A percentile compares a stretch with the other conserved stretches of the same genome.
These are phyloP conservation scores for Lolium perenne DNA, from an alignment of 176 grass and related monocot species.

Conservation along the genomic window DNA sequence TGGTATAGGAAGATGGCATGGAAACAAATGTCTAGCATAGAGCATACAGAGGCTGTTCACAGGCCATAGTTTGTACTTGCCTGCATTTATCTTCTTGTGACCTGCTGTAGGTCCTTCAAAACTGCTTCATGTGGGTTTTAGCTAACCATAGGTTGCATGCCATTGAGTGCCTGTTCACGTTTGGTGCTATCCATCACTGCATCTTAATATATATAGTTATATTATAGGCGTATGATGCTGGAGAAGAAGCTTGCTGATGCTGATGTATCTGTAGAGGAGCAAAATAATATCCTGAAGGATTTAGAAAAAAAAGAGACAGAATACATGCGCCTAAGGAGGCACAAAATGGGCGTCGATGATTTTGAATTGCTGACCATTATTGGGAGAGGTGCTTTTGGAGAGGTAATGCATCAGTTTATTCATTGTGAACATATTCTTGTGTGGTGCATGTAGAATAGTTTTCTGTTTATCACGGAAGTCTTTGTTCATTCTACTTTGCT, in stretches of 20 bases:
- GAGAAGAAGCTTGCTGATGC: slow-evolving; percentile 82
- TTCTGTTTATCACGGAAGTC: background rate
- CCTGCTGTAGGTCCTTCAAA: background rate
- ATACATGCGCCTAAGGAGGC: slow-evolving; percentile 71
- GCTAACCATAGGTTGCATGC: slow-evolving; percentile 1
- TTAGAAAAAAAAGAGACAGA: slow-evolving; percentile 77
- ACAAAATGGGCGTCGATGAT: slow-evolving; percentile 86
- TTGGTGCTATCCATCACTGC: slow-evolving; percentile 23
- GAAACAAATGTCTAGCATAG: slow-evolving; percentile 7
- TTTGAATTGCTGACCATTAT: slow-evolving; percentile 85
- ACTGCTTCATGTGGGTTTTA: slow-evolving; percentile 11
- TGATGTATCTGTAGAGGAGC: slow-evolving; percentile 75
- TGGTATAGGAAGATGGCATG: background rate
- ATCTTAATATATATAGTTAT: slow-evolving; percentile 37
- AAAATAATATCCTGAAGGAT: slow-evolving; percentile 64
- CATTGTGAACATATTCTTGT: slow-evolving; percentile 11
- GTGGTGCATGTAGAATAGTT: slow-evolving; percentile 1
- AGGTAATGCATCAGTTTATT: slow-evolving; percentile 49
- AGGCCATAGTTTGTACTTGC: slow-evolving; percentile 1
- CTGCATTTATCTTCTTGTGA: background rate
- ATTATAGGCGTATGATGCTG: slow-evolving; percentile 62
- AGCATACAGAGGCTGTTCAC: background rate
- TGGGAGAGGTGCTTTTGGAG: slow-evolving; percentile 83
- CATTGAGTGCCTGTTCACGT: slow-evolving; percentile 4
- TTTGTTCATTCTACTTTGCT: slow-evolving; percentile 19